These are phyloP conservation scores for Salix purpurea DNA, from an alignment of 345 rosid species.

Conservation along the genomic window DNA sequence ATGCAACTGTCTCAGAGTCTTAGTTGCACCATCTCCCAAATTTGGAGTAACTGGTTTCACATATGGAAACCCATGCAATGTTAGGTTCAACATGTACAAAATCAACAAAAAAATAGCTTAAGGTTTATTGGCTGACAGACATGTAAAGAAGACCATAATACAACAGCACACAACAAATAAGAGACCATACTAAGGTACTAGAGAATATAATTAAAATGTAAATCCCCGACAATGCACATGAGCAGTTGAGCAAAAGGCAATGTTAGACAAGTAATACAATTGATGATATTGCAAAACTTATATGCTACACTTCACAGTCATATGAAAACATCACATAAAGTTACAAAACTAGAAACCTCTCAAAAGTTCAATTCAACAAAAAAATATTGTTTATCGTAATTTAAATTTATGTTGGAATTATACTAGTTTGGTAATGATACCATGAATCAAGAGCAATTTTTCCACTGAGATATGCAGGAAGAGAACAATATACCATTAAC, in stretches of 20 bases:
- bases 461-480: not conserved
- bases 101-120: conserved; percentile 3
- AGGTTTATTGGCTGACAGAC: not conserved
- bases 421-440: not conserved
- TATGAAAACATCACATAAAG: not conserved
- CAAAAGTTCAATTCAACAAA: not conserved
- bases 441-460: not conserved
- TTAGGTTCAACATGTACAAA: conserved; percentile 9
- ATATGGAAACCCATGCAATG: conserved; percentile 12
- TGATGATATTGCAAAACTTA: not conserved
- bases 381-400: not conserved
- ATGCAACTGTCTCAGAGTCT: conserved; percentile 69
- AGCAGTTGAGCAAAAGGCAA: not conserved
- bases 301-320: not conserved
- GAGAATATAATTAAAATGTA: not conserved
- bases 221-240: not conserved
- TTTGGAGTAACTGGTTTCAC: conserved; percentile 24
- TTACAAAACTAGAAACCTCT: not conserved
- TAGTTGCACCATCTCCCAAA: conserved; percentile 47
- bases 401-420: not conserved
- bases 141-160: not conserved
- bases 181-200: not conserved
- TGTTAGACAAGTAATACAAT: not conserved
- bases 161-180: not conserved
- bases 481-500: not conserved